phyloP scores from a whole-genome alignment of 257 asterid genomes.

The Rubia yunnanensis region DNA sequence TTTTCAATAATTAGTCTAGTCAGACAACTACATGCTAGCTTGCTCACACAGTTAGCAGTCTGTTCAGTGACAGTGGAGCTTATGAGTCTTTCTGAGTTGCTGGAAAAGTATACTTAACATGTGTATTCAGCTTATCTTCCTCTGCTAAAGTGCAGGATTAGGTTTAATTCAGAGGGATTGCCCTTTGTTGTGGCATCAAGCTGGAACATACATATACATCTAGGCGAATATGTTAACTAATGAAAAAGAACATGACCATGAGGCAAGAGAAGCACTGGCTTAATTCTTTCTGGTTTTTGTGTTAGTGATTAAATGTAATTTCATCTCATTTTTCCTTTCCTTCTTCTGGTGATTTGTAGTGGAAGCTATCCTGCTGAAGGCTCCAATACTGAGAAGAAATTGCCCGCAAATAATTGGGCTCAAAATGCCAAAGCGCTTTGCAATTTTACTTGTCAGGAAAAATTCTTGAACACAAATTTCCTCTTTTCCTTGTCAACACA shows the following conservation, averaged over 20 bases:
- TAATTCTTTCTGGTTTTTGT: not conserved
- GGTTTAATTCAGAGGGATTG: not conserved
- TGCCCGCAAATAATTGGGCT: slow-evolving; percentile 54
- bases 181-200: slow-evolving; percentile 14
- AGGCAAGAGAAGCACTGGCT: slow-evolving; percentile 28
- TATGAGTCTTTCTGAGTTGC: not conserved
- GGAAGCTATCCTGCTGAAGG: slow-evolving; percentile 29
- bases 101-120: too few relatives aligned
- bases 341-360: slow-evolving; percentile 24
- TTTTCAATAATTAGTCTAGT: not conserved
- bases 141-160: slow-evolving; percentile 7
- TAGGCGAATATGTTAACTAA: slow-evolving; percentile 19
- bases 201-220: slow-evolving; percentile 13
- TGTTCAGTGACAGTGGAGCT: not conserved
- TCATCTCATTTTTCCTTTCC: slow-evolving; percentile 2
- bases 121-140: not conserved
- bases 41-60: not conserved
- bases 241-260: slow-evolving; percentile 26
- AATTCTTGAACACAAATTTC: slow-evolving; percentile 54
- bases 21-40: not conserved
- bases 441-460: slow-evolving; percentile 47
- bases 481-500: slow-evolving; percentile 64
- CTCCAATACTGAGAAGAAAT: slow-evolving; percentile 22
- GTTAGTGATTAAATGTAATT: not conserved
- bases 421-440: slow-evolving; percentile 62